Percentiles rank a stretch among this genome's conserved stretches.
phyloP scores from a whole-genome alignment of 768 basidiomycete genomes.

The Amanita rubescens region DNA sequence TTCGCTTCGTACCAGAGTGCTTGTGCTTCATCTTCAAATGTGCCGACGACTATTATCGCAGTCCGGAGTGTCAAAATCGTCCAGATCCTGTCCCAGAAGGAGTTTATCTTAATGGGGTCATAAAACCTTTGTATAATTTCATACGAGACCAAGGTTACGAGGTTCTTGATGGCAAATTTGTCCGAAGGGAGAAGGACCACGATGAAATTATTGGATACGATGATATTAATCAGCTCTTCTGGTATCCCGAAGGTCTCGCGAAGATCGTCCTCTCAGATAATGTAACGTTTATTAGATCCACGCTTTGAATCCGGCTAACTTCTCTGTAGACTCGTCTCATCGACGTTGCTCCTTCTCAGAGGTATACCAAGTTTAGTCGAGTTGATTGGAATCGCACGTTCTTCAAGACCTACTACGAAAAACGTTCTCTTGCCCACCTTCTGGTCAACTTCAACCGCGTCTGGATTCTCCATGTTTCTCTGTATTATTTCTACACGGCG shows the following conservation, averaged over 20 bases:
- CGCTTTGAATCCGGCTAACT: constrained; percentile 8
- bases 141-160: constrained; percentile 98
- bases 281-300: constrained; percentile 34
- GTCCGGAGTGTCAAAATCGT: constrained; percentile 93
- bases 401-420: constrained; percentile 99
- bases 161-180: constrained; percentile 89
- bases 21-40: constrained; percentile 99
- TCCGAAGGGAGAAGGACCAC: constrained; percentile 91
- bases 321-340: constrained; percentile 73
- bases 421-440: constrained; percentile 87
- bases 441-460: constrained; percentile 99
- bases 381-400: constrained; percentile 94
- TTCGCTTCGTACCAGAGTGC: constrained; percentile 94
- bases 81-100: constrained; percentile 93
- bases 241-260: constrained; percentile 97
- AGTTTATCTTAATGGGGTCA: constrained; percentile 81
- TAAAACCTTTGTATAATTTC: constrained; percentile 93
- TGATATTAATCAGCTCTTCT: constrained; percentile 98
- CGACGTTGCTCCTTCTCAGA: constrained; percentile 85
- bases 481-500: constrained; percentile 98
- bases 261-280: constrained; percentile 87
- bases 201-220: constrained; percentile 98
- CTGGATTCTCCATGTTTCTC: constrained; percentile 92
- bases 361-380: constrained; percentile 86
- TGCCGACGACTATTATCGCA: constrained; percentile 98